Conservation (phyloP, 108 stramenopile genomes). For the Seminavis robusta region DNA sequence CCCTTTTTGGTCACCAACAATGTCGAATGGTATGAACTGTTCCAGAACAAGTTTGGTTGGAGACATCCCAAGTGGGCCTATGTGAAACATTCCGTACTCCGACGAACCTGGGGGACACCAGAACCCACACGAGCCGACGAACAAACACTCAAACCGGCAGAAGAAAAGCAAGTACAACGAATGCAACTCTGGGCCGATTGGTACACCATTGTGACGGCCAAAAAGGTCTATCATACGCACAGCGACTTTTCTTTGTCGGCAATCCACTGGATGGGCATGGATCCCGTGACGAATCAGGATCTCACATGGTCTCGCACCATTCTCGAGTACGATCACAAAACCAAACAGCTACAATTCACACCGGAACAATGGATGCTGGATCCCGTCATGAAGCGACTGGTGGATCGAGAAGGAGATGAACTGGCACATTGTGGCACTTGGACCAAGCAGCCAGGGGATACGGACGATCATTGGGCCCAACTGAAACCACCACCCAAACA, state of each 20-base stretch:
- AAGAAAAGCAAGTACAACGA: constrained; percentile 2
- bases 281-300: too few relatives aligned
- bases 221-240: constrained; percentile 40
- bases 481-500: too few relatives aligned
- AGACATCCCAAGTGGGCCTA: constrained; percentile 24
- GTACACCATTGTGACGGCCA: constrained; percentile 34
- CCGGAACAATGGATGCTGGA: too few relatives aligned
- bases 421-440: too few relatives aligned
- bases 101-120: not conserved
- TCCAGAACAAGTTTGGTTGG: constrained; percentile 34
- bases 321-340: too few relatives aligned
- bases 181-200: constrained; percentile 46
- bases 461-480: too few relatives aligned
- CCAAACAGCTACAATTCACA: too few relatives aligned
- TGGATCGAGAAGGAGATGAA: too few relatives aligned
- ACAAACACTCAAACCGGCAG: not conserved
- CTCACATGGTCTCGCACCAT: too few relatives aligned
- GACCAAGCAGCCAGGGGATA: too few relatives aligned
- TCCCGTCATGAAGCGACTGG: too few relatives aligned
- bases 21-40: constrained; percentile 34
- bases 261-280: constrained; percentile 46
- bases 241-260: constrained; percentile 48
- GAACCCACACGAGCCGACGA: not conserved
- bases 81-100: constrained; percentile 32
- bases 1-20: constrained; percentile 47